Base-by-base conservation (phyloP, 345 rosid species). In the Turritis glabra region DNA sequence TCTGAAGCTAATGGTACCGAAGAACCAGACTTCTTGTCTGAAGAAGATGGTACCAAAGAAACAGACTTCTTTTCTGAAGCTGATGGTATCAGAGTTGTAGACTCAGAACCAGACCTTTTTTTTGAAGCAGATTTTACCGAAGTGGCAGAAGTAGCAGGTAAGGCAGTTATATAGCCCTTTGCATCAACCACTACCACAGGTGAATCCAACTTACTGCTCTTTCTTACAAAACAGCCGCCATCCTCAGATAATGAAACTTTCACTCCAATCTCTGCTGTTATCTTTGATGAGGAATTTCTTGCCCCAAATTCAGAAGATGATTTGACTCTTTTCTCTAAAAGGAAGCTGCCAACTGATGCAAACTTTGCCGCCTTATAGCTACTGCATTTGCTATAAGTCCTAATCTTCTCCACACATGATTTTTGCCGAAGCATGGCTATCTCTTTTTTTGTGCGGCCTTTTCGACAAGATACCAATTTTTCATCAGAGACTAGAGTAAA, bases 361-460 rank as follows among this genome's bases (percentile, higher is more conserved):
- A 77, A 77, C 33, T 71, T 77, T 40, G 80, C 56, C 7, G 80
- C 76, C 61, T 64, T 77, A 38, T 71, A 77, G 54, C 80, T 53
- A 71, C 72, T 64, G 62, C 80, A 44, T 77, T 77, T 77, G 77
- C 72, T 19, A 60, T 71, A 71, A 64, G 72, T 71, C 72, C 80
- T 77, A 37, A 64, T 71, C 48, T 77, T 77, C 51, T 77, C 77
- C 72, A 71, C 63, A 12, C 56, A 64, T 38, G 96, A 84, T 75
- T 84, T 94, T 72, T 91, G 96, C 46, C 93, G 83, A 35, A 87
- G 90, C 43, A 89, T 77, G 53, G 72, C 56, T 38, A 73, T 80
- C 62, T 90, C 97, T 79, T 90, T 88, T 85, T 86, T 91, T 57
- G 82, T 69, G 67, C 81, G 80, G 67, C 84, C 82, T 83, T 88